Percentiles rank a stretch among this genome's conserved stretches.
Conservation (phyloP, 768 basidiomycete genomes). For the Lactifluus piperatus region DNA sequence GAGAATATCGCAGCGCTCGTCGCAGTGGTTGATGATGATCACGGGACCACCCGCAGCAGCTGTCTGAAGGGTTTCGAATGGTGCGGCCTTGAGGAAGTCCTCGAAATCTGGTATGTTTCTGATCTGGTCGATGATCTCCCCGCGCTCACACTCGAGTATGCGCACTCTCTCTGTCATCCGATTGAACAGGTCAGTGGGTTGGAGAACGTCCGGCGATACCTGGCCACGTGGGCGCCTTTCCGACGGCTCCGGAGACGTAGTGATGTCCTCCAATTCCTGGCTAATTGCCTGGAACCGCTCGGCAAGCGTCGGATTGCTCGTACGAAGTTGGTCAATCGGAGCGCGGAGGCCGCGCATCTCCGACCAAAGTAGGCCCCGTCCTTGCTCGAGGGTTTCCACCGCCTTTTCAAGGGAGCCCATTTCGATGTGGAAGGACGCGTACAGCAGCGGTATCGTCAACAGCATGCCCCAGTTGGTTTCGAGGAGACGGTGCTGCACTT, state of each 20-base stretch:
- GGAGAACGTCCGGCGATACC: background rate
- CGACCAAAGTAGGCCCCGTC: conserved; percentile 16
- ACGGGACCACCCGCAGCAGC: conserved; percentile 8
- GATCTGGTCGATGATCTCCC: background rate
- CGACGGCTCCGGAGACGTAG: background rate
- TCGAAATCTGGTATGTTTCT: background rate
- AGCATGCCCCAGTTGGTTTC: background rate
- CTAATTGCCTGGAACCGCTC: background rate
- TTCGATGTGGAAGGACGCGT: conserved; percentile 4
- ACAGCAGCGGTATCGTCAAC: background rate
- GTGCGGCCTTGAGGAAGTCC: too few species aligned
- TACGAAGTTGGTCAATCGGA: conserved; percentile 9
- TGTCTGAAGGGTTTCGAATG: background rate
- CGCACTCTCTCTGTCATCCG: background rate
- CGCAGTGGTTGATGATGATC: conserved; percentile 7
- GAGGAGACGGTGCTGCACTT: background rate
- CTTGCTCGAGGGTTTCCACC: conserved; percentile 11
- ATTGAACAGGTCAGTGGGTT: background rate
- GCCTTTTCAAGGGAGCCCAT: background rate
- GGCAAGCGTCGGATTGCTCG: conserved; percentile 1
- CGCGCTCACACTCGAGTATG: background rate
- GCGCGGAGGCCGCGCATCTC: conserved; percentile 14
- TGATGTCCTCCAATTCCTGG: background rate
- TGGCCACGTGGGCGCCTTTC: background rate
- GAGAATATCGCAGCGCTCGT: conserved; percentile 6